These are phyloP conservation scores for Suillus placidus DNA, from an alignment of 768 basidiomycete species.

Conservation along the genomic window DNA sequence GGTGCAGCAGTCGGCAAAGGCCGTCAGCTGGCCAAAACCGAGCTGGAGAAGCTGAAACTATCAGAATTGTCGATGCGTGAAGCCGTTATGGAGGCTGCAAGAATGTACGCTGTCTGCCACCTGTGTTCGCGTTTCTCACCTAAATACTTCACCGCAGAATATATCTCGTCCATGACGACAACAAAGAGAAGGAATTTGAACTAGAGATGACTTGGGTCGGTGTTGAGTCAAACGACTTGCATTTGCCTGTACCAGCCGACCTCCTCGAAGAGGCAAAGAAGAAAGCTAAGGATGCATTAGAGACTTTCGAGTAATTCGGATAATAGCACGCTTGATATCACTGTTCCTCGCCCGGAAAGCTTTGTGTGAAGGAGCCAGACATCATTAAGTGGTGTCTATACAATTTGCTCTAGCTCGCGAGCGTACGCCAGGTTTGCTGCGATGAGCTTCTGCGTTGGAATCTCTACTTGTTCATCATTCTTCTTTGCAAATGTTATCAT, in stretches of 20 bases:
- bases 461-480: conserved; percentile 80
- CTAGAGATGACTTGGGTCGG: conserved; percentile 98
- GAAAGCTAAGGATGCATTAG: conserved; percentile 85
- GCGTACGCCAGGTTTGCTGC: conserved; percentile 78
- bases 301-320: conserved; percentile 54
- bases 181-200: conserved; percentile 98
- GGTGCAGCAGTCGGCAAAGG: conserved; percentile 98
- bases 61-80: conserved; percentile 78
- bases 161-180: conserved; percentile 96
- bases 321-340: conserved; percentile 24
- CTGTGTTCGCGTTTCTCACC: neutral
- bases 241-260: conserved; percentile 84
- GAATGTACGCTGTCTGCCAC: conserved; percentile 69
- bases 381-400: conserved; percentile 46
- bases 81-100: conserved; percentile 90
- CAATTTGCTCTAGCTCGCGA: conserved; percentile 88
- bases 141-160: conserved; percentile 57
- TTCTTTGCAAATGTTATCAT: conserved; percentile 81
- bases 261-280: conserved; percentile 83
- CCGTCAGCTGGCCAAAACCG: conserved; percentile 96
- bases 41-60: conserved; percentile 93
- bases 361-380: neutral
- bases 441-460: conserved; percentile 85
- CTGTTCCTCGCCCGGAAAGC: neutral
- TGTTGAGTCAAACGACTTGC: conserved; percentile 76